Base-by-base conservation (phyloP, 1,284 basidiomycete genomes). In the Thecaphora thlaspeos region DNA sequence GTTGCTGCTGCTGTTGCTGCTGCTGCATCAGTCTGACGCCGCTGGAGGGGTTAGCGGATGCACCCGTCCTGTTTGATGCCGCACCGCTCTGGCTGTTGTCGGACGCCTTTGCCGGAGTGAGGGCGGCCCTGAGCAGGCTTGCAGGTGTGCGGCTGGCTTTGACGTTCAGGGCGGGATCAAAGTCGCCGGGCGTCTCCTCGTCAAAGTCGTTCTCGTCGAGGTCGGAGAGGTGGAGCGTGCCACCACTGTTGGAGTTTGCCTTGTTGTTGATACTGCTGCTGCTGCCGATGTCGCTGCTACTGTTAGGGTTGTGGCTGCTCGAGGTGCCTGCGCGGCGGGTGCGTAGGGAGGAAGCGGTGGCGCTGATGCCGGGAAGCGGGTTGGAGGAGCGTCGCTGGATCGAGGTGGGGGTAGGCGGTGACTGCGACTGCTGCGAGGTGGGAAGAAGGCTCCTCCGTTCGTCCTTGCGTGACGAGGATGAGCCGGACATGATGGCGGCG, bases 311-410 rank as follows among this genome's bases (percentile, higher is more conserved):
- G 26, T 5, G 26, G 7, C 11, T 19, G 46, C 19, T 19, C 21
- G 61, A 55, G 19, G 49, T 56, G 0, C 53, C 54, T 1, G 58
- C 52, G 41, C 72, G 61, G 15, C 70, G 61, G 18, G 54, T 67
- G 10, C 73, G 71, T 24, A 75, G 51, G 9, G 70, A 73, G 2
- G 70, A 72, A 17, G 72, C 73, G 17, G 73, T 75, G 15, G 68
- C 60, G 23, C 70, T 74, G 32, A 75, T 71, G 36, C 73, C 73
- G 2, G 73, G 70, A 8, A 75, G 48, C n/a, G 71, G 70, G 38
- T 65, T 57, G 2, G 64, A 67, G 1, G 64, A 63, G 38, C 64
- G 28, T 11, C 64, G 55, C 28, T 67, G 64, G 37, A 67, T 51
- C 12, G 39, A 30, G 14, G 63, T 49, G 19, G 61, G 55, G 30